Conservation (phyloP, 805 yeast genomes). For the Yamadazyma scolyti region DNA sequence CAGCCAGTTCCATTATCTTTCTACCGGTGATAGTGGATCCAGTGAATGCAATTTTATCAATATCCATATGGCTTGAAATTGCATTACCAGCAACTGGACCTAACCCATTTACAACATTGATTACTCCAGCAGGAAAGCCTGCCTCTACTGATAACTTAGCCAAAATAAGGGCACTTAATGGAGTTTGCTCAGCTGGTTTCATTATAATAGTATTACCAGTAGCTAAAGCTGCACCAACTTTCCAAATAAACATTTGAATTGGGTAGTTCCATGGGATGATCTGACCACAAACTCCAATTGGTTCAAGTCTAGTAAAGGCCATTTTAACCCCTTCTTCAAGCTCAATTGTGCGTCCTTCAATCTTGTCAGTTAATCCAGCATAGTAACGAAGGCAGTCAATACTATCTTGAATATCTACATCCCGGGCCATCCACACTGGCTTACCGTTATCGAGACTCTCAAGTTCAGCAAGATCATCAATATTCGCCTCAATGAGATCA, state of each 20-base stretch:
- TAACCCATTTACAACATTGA: slow-evolving; percentile 43
- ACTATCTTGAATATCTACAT: slow-evolving; percentile 56
- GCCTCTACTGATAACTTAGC: slow-evolving; percentile 69
- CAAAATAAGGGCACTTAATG: slow-evolving; percentile 36
- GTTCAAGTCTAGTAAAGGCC: slow-evolving; percentile 31
- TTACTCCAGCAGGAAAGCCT: slow-evolving; percentile 62
- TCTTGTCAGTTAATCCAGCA: slow-evolving; percentile 75
- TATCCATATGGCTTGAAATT: slow-evolving; percentile 40
- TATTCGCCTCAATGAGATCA: slow-evolving; percentile 44
- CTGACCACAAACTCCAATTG: slow-evolving; percentile 49
- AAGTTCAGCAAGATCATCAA: slow-evolving; percentile 49
- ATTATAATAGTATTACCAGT: slow-evolving; percentile 47
- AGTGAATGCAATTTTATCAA: slow-evolving; percentile 53
- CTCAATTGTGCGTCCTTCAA: slow-evolving; percentile 61
- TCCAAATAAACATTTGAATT: slow-evolving; percentile 49
- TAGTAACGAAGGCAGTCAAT: slow-evolving; percentile 57
- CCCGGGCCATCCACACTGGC: slow-evolving; percentile 43
- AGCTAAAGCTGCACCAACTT: slow-evolving; percentile 44
- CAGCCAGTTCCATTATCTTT: slow-evolving; percentile 33
- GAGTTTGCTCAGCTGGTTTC: slow-evolving; percentile 50
- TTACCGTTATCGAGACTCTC: slow-evolving; percentile 63
- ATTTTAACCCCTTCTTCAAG: slow-evolving; percentile 49
- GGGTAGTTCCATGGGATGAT: slow-evolving; percentile 55
- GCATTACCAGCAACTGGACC: slow-evolving; percentile 46
- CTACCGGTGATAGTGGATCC: slow-evolving; percentile 52